These are phyloP conservation scores for Entomophthora muscae DNA, from an alignment of 371 early-diverging fungal genomes.

Conservation along the genomic window DNA sequence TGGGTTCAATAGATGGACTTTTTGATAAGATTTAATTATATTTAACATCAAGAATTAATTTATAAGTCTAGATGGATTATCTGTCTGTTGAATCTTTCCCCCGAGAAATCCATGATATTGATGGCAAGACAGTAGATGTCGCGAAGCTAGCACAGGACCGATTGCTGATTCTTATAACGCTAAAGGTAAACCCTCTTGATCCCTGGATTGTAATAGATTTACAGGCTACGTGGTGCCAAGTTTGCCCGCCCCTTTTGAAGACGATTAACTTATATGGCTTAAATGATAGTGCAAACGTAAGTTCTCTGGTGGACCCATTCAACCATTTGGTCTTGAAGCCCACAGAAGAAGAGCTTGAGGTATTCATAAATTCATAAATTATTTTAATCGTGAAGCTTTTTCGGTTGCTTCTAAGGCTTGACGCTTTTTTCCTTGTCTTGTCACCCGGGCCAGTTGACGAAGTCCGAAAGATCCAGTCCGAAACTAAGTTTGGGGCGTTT, in stretches of 20 bases:
- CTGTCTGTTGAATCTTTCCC: neutral
- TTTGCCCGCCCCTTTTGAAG: slow-evolving; percentile 4
- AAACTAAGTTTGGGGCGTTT: neutral
- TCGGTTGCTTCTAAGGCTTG: neutral
- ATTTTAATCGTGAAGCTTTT: no score
- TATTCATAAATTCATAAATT: neutral
- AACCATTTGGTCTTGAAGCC: slow-evolving; percentile 2
- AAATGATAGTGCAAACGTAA: neutral
- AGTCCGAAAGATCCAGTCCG: neutral
- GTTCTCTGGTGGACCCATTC: neutral
- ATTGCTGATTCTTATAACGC: neutral
- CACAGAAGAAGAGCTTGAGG: neutral
- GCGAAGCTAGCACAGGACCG: neutral
- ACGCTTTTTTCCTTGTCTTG: slow-evolving; percentile 1
- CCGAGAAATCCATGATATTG: neutral
- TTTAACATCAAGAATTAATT: no score
- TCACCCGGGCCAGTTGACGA: neutral
- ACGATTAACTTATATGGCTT: slow-evolving; percentile 1
- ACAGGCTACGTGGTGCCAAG: neutral
- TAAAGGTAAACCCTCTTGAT: slow-evolving; percentile 7
- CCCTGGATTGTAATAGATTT: no score
- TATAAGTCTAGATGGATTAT: neutral
- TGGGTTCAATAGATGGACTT: no score
- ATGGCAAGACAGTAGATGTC: neutral
- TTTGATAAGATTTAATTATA: no score